phyloP scores from a whole-genome alignment of 352 stramenopile species.

The Thraustochytrium sp. region DNA sequence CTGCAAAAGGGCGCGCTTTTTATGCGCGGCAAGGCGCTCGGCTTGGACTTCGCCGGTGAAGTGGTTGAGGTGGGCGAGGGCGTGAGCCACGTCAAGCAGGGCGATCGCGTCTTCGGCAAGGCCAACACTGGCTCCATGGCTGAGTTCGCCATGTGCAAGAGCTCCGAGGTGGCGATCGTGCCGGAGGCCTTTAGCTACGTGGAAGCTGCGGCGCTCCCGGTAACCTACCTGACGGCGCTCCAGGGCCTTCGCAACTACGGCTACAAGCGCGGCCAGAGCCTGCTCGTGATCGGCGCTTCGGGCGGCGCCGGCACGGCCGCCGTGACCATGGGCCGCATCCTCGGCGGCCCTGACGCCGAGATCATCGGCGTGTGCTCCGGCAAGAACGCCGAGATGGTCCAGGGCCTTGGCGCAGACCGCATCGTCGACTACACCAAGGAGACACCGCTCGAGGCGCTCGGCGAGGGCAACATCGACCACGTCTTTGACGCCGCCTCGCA shows the following conservation, averaged over 20 bases:
- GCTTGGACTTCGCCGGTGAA: conserved; percentile 62
- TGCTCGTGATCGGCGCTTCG: conserved; percentile 62
- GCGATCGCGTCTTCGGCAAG: conserved; percentile 62
- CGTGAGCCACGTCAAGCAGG: conserved; percentile 52
- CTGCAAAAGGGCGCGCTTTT: not conserved
- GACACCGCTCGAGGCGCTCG: conserved; percentile 48
- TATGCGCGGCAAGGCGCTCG: conserved; percentile 54
- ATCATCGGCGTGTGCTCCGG: conserved; percentile 70
- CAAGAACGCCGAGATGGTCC: conserved; percentile 71
- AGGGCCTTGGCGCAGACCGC: conserved; percentile 62
- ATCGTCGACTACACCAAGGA: conserved; percentile 78
- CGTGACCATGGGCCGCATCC: conserved; percentile 71
- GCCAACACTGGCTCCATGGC: conserved; percentile 58
- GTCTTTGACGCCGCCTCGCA: conserved; percentile 54
- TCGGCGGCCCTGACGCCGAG: conserved; percentile 61
- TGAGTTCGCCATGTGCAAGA: conserved; percentile 56
- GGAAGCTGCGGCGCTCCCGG: conserved; percentile 58
- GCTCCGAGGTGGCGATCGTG: conserved; percentile 56
- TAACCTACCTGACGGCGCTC: conserved; percentile 60
- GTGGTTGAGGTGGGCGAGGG: conserved; percentile 57
- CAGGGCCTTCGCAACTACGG: conserved; percentile 54
- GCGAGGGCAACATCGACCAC: conserved; percentile 51
- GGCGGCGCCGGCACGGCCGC: conserved; percentile 73
- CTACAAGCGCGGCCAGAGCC: conserved; percentile 46
- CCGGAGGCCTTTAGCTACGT: conserved; percentile 57